Evolutionary conservation across 2,329 filamentous ascomycete species (phyloP).

Genomic region (Microsporum audouinii): DNA sequence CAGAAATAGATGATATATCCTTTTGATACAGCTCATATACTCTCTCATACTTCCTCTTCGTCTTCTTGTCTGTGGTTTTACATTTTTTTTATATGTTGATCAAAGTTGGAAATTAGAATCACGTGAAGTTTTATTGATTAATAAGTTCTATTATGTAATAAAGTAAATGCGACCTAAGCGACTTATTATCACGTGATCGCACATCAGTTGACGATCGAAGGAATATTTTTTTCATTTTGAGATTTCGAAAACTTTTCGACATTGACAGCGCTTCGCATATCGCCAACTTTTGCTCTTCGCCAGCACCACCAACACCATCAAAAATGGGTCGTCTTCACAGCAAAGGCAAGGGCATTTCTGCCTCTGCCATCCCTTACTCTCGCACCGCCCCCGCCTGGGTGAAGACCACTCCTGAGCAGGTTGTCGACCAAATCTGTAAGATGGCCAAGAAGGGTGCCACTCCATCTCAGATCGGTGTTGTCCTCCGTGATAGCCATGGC

Average conservation of each 20-base stretch:
- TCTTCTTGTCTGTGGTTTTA: background rate
- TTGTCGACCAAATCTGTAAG: slow-evolving; percentile 98
- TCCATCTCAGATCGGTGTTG: slow-evolving; percentile 96
- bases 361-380: slow-evolving; percentile 93
- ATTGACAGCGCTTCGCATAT: background rate
- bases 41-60: background rate
- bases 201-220: slow-evolving; percentile 1
- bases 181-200: slow-evolving; percentile 8
- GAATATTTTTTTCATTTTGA: background rate
- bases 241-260: background rate
- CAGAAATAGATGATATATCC: background rate
- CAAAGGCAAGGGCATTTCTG: slow-evolving; percentile 98
- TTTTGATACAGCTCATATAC: background rate
- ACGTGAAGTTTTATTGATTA: background rate
- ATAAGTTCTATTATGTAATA: background rate
- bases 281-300: slow-evolving; percentile 8
- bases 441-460: slow-evolving; percentile 98
- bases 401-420: slow-evolving; percentile 97
- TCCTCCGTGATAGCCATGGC: slow-evolving; percentile 96
- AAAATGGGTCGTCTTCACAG: slow-evolving; percentile 93
- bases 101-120: background rate
- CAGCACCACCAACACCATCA: slow-evolving; percentile 11
- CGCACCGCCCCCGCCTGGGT: slow-evolving; percentile 87
- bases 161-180: background rate
- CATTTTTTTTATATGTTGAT: background rate